Evolutionary conservation across 1,139 yeast genomes (phyloP), one percentile per base, ranked within the genome.

Genomic region (Hemisphaericaspora xylanilytica): DNA sequence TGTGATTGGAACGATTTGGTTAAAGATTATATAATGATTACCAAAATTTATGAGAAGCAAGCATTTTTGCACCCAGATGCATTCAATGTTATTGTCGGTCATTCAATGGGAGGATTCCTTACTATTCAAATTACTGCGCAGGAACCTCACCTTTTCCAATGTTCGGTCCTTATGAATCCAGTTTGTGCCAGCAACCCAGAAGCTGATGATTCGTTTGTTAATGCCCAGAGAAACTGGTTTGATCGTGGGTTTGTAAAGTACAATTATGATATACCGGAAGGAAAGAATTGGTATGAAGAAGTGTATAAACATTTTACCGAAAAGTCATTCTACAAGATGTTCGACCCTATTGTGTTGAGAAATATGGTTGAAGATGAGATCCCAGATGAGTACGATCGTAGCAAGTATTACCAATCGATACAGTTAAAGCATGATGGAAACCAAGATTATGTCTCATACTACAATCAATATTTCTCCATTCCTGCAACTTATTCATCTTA

Each of bases 41-140:
- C 80, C 12, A 62, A 65, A 37, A 15, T 32, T 13, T 61, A 69
- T 29, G 77, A 72, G 42, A 56, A 50, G 17, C 40, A 40, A 1
- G 50, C 56, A 7, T 51, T 56, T 4, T 36, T 44, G n/a, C 40
- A 44, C 25, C 47, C 44, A n/a, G 61, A 63, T 8, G 66, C 62
- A 28, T 70, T 80, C 43, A 69, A 56, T 39, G 68, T 83, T 11
- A 54, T 69, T 4, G 57, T 83, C 24, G 92, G 88, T n/a, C 92
- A 84, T 55, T 83, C 90, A 0, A 74, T 80, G 74, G 89, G 92
- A 10, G 92, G 88, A 0, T 69, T 69, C 43, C 71, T 67, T 33
- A 66, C 74, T 0, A 48, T 81, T 5, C 61, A 70, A 47, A 76
- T 83, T 1, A 73, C 74, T 1, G 64, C 67, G 12, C 55, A 65